phyloP scores from a whole-genome alignment of 495 filamentous ascomycete genomes.

The Neurospora sp. region DNA sequence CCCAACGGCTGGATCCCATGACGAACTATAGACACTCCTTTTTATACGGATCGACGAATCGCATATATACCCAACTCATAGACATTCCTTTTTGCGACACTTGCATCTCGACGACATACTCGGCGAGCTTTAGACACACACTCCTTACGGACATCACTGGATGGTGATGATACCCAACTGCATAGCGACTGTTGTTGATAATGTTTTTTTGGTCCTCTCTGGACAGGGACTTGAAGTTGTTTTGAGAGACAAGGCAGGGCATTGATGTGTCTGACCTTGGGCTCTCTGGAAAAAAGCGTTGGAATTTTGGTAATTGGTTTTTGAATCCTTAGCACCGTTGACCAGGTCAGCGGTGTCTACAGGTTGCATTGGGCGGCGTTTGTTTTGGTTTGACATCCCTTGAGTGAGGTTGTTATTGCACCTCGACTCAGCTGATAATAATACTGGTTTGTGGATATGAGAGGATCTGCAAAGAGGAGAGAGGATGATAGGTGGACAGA shows the following conservation, averaged over 20 bases:
- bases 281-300: background rate
- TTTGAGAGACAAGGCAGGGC: background rate
- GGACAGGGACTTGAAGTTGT: background rate
- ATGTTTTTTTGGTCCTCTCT: constrained; percentile 5
- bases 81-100: constrained; percentile 34
- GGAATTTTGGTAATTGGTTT: background rate
- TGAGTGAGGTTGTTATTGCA: background rate
- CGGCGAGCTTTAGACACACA: constrained; percentile 16
- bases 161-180: constrained; percentile 38
- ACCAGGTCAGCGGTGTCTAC: background rate
- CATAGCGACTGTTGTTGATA: constrained; percentile 41
- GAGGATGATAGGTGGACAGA: background rate
- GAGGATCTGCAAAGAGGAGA: background rate
- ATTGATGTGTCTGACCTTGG: background rate
- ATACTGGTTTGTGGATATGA: background rate
- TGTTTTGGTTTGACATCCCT: background rate
- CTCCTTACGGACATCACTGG: constrained; percentile 23
- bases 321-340: background rate
- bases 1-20: constrained; percentile 27
- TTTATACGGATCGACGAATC: constrained; percentile 22
- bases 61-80: constrained; percentile 26
- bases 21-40: constrained; percentile 37
- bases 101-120: constrained; percentile 1
- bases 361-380: constrained; percentile 17
- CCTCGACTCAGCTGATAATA: background rate